phyloP scores from a whole-genome alignment of 2,329 filamentous ascomycete species.

The Verruconis gallopava region DNA sequence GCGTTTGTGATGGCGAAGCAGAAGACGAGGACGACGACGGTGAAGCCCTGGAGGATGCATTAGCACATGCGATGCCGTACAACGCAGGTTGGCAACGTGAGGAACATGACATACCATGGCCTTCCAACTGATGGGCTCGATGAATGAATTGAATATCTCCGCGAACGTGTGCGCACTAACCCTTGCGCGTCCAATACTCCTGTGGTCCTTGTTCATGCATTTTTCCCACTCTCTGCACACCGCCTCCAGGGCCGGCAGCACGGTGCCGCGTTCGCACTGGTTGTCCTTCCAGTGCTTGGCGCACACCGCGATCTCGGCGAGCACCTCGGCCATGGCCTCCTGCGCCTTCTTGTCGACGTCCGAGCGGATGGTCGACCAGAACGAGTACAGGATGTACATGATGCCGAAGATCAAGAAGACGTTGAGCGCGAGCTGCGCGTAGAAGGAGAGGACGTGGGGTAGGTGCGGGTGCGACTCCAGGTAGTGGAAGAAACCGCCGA shows the following conservation, averaged over 20 bases:
- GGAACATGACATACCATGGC: slow-evolving; percentile 41
- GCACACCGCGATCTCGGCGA: slow-evolving; percentile 63
- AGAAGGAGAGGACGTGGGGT: slow-evolving; percentile 52
- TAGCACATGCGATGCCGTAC: slow-evolving; percentile 11
- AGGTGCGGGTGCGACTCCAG: slow-evolving; percentile 52
- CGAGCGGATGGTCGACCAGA: slow-evolving; percentile 55
- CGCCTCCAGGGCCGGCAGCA: slow-evolving; percentile 55
- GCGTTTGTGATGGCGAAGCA: slow-evolving; percentile 43
- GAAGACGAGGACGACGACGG: slow-evolving; percentile 39
- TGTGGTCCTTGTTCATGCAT: slow-evolving; percentile 78
- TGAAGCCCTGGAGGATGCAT: slow-evolving; percentile 21
- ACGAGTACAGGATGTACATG: slow-evolving; percentile 55
- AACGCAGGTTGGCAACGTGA: background rate
- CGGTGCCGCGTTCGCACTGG: slow-evolving; percentile 50
- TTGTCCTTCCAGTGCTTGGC: slow-evolving; percentile 63
- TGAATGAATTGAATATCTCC: slow-evolving; percentile 85
- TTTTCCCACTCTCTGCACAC: slow-evolving; percentile 70
- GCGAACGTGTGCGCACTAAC: slow-evolving; percentile 81
- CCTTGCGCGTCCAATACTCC: slow-evolving; percentile 63
- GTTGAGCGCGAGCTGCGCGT: slow-evolving; percentile 55
- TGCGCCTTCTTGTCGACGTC: slow-evolving; percentile 65
- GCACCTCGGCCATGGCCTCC: slow-evolving; percentile 52
- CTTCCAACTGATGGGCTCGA: slow-evolving; percentile 82
- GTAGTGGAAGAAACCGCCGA: slow-evolving; percentile 44
- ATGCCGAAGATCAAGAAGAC: slow-evolving; percentile 43